Evolutionary conservation across 1,284 basidiomycete genomes (phyloP), one percentile per base, ranked within the genome.

Genomic region (Tilletia indica): DNA sequence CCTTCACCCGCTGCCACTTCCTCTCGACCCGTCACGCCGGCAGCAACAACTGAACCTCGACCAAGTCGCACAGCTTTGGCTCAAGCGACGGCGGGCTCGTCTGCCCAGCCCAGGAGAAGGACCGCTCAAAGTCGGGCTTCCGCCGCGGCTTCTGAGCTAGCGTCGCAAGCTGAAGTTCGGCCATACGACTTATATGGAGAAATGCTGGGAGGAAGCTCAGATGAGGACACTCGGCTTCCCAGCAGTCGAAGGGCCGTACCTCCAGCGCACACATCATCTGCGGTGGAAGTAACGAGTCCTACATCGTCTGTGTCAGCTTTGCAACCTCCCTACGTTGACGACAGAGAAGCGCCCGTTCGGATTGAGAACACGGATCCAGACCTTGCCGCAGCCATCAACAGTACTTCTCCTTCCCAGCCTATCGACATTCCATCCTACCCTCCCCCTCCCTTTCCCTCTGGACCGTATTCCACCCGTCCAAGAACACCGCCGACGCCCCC

Each of bases 161-260:
- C 61, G 3, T 64, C 61, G 3, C 61, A 64, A 39, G 39, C 61
- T n/a, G 61, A 64, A 34, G 31, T 34, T n/a, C 31, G 61, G 19
- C 61, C 61, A 39, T 64, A 64, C 61, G 36, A 64, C 34, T 38
- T 64, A 14, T 64, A 64, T 42, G 36, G 36, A n/a, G 61, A 64
- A 39, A 64, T 64, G 61, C 61, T 64, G 34, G 61, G 61, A 11
- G 61, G 14, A 11, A 39, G 61, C 61, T 64, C 61, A 3, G 61
- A 64, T 38, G 61, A 64, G 34, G 61, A 64, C 42, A 8, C 42
- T 45, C 42, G 42, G 42, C 42, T 14, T 45, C 14, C 42, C 14
- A 14, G 42, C 9, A 45, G 42, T 45, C 6, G 42, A 8, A 45
- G 42, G 14, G 51, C 51, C 19, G 51, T 4, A 4, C 51, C 51